phyloP scores from a whole-genome alignment of 2,329 filamentous ascomycete genomes.

The Fusarium kyushuense region DNA sequence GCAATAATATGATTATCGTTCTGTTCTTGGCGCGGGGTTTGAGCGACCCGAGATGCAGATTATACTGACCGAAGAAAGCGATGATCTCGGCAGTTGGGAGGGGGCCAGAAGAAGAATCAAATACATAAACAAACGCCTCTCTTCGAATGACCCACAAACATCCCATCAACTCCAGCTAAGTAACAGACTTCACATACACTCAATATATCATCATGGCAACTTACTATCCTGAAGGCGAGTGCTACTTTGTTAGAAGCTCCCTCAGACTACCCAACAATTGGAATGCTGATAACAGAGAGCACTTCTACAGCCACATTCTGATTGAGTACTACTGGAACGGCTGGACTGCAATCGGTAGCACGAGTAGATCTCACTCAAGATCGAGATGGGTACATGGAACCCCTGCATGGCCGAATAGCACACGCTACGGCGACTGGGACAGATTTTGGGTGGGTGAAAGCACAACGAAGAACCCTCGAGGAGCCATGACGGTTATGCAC shows the following conservation, averaged over 20 bases:
- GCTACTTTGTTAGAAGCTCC: conserved; percentile 14
- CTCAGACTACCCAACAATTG: background rate
- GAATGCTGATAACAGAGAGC: background rate
- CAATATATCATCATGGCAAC: conserved; percentile 1
- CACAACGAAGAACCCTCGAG: background rate
- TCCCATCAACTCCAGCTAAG: background rate
- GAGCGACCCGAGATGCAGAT: background rate
- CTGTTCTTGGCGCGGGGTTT: background rate
- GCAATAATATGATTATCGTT: rapidly evolving
- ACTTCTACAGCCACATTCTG: conserved; percentile 2
- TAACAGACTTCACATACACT: background rate
- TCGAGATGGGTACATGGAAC: background rate
- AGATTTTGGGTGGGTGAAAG: conserved; percentile 20
- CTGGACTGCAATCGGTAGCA: background rate
- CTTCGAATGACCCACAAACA: rapidly evolving
- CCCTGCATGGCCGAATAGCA: rapidly evolving
- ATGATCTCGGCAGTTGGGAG: background rate
- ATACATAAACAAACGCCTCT: background rate
- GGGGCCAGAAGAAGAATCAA: no score
- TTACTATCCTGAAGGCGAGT: conserved; percentile 30
- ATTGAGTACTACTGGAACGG: conserved; percentile 25
- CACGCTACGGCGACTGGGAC: background rate
- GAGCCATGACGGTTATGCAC: background rate
- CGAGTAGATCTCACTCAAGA: background rate
- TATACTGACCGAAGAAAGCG: background rate